A percentile compares a stretch with the other conserved stretches of the same genome.
Conservation (phyloP, 257 asterid genomes). For the Misopates orontium region DNA sequence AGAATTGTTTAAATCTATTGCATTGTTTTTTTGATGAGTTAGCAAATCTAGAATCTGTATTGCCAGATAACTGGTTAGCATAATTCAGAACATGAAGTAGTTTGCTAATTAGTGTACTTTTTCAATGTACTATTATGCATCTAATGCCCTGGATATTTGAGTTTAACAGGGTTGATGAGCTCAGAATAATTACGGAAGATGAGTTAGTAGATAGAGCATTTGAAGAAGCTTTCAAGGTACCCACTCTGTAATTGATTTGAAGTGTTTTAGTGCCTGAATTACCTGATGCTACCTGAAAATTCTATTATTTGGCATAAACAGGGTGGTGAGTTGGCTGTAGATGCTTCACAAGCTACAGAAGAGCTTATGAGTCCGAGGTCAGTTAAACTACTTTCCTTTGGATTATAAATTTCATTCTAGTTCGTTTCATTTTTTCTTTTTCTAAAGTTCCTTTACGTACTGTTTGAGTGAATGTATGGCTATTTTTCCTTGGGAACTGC, state of each 20-base stretch:
- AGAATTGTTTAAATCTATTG: no score
- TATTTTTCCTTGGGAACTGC: background rate
- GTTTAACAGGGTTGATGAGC: constrained; percentile 72
- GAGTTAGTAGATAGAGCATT: constrained; percentile 76
- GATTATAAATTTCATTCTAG: background rate
- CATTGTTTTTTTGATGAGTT: background rate
- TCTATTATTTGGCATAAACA: constrained; percentile 28
- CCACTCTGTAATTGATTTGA: constrained; percentile 10
- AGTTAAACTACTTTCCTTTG: constrained; percentile 22
- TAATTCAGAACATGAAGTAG: constrained; percentile 4
- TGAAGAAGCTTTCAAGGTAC: constrained; percentile 82
- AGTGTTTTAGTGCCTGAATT: constrained; percentile 19
- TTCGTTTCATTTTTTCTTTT: constrained; percentile 9
- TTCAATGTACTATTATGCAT: background rate
- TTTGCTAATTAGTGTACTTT: constrained; percentile 6
- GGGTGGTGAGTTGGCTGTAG: constrained; percentile 45
- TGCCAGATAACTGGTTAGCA: constrained; percentile 6
- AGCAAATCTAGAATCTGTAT: background rate
- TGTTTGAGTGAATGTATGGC: background rate
- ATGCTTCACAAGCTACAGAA: constrained; percentile 35
- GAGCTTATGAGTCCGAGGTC: constrained; percentile 45
- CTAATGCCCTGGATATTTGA: constrained; percentile 22
- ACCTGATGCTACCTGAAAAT: constrained; percentile 13
- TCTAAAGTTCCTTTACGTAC: background rate
- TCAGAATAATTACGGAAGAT: constrained; percentile 72